Percentiles rank a stretch among this genome's conserved stretches.
Evolutionary conservation across 805 yeast species (phyloP).

Genomic region (Naumovozyma dairenensis): DNA sequence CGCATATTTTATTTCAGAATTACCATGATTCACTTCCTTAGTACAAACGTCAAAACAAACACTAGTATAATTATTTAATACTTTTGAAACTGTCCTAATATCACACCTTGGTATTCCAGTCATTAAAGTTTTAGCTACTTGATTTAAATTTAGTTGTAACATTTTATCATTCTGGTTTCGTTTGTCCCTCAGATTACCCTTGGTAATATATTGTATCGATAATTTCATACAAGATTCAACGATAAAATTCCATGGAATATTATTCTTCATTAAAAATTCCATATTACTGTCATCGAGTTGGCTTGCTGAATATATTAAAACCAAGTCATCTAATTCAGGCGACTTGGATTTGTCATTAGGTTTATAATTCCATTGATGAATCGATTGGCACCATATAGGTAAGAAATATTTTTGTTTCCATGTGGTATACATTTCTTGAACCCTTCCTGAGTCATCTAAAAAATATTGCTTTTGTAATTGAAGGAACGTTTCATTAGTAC

Average conservation of each 20-base stretch:
- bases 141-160: slow-evolving; percentile 11
- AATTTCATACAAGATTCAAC: slow-evolving; percentile 8
- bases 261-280: too few relatives aligned
- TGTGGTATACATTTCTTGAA: slow-evolving; percentile 6
- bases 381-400: slow-evolving; percentile 16
- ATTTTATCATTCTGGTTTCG: too few relatives aligned
- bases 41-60: slow-evolving; percentile 9
- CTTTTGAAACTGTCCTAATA: neutral
- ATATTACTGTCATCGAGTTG: too few relatives aligned
- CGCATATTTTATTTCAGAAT: slow-evolving; percentile 10
- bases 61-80: slow-evolving; percentile 7
- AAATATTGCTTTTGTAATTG: slow-evolving; percentile 13
- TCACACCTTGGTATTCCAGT: slow-evolving; percentile 7
- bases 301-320: too few relatives aligned
- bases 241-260: slow-evolving; percentile 12
- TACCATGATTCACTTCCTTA: slow-evolving; percentile 6
- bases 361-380: slow-evolving; percentile 3
- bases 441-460: slow-evolving; percentile 19
- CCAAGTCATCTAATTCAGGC: too few relatives aligned
- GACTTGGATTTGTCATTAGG: too few relatives aligned
- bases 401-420: slow-evolving; percentile 17
- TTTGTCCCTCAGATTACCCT: slow-evolving; percentile 1
- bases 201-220: slow-evolving; percentile 8
- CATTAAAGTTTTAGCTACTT: slow-evolving; percentile 16
- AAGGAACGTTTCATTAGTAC: slow-evolving; percentile 11